phyloP scores from a whole-genome alignment of 2,329 filamentous ascomycete genomes.

The Beauveria pseudobassiana region DNA sequence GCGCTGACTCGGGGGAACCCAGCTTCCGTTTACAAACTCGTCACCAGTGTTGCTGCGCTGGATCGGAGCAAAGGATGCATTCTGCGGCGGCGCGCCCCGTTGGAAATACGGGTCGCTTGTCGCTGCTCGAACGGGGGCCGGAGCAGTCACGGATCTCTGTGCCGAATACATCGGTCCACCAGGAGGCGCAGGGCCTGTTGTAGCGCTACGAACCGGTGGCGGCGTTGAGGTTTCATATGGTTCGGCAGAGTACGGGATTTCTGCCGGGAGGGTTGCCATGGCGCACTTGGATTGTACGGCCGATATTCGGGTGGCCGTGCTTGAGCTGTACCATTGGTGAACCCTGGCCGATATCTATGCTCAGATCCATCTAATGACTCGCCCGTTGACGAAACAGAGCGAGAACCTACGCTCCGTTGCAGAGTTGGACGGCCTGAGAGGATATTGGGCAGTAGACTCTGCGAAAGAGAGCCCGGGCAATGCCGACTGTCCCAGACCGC shows the following conservation, averaged over 20 bases:
- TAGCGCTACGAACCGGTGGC: constrained; percentile 2
- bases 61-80: neutral
- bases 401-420: neutral
- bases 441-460: too few relatives aligned
- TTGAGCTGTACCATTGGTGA: neutral
- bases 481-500: neutral
- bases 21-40: neutral
- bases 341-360: neutral
- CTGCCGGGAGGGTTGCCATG: constrained; percentile 21
- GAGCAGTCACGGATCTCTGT: constrained; percentile 39
- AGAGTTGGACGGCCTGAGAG: neutral
- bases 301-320: constrained; percentile 18
- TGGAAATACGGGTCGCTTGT: constrained; percentile 19
- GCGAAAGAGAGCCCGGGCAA: neutral
- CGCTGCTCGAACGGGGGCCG: constrained; percentile 23
- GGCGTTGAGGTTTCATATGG: neutral
- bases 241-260: neutral
- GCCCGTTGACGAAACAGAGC: neutral
- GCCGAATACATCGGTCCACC: constrained; percentile 29
- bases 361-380: neutral
- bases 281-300: constrained; percentile 24
- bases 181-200: constrained; percentile 29
- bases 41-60: neutral
- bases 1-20: constrained; percentile 15
- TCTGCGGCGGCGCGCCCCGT: neutral